Evolutionary conservation across 2,329 filamentous ascomycete genomes (phyloP).

Genomic region (Pyrenophora seminiperda): DNA sequence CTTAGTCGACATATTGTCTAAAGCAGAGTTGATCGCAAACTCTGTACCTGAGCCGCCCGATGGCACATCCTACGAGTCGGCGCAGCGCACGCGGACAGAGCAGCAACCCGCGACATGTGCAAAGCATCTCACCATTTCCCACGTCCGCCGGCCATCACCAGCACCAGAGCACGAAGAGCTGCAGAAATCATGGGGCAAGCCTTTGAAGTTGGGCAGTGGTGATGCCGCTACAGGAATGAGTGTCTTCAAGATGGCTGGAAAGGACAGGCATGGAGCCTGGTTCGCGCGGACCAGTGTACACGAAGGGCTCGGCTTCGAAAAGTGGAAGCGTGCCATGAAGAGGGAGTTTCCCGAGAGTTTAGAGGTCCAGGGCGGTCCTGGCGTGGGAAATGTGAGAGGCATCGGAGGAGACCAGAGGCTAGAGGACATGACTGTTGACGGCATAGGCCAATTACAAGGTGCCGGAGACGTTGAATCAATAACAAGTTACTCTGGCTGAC

Average conservation of each 20-base stretch:
- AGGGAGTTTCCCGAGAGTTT: constrained; percentile 81
- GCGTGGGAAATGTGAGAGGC: constrained; percentile 77
- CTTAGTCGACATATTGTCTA: constrained; percentile 50
- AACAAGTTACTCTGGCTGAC: constrained; percentile 5
- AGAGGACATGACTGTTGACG: constrained; percentile 65
- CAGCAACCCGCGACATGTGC: constrained; percentile 58
- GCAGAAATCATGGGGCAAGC: constrained; percentile 85
- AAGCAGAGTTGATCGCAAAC: constrained; percentile 73
- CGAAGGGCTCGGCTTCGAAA: constrained; percentile 74
- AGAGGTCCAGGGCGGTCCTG: constrained; percentile 70
- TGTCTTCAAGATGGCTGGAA: constrained; percentile 78
- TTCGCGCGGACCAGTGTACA: constrained; percentile 86
- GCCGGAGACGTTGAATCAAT: constrained; percentile 16
- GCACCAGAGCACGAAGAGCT: constrained; percentile 63
- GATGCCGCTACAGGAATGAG: constrained; percentile 77
- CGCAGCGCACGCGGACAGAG: constrained; percentile 63
- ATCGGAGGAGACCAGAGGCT: constrained; percentile 80
- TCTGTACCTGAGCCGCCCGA: constrained; percentile 69
- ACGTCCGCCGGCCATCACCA: constrained; percentile 56
- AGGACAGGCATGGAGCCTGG: constrained; percentile 86
- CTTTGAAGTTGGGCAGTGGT: constrained; percentile 71
- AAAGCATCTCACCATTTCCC: constrained; percentile 59
- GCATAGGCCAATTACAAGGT: constrained; percentile 68
- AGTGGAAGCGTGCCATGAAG: constrained; percentile 77
- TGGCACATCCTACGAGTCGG: constrained; percentile 51